Evolutionary conservation across 495 filamentous ascomycete genomes (phyloP), one percentile per base, ranked within the genome.

Genomic region (Sporormia fimetaria): DNA sequence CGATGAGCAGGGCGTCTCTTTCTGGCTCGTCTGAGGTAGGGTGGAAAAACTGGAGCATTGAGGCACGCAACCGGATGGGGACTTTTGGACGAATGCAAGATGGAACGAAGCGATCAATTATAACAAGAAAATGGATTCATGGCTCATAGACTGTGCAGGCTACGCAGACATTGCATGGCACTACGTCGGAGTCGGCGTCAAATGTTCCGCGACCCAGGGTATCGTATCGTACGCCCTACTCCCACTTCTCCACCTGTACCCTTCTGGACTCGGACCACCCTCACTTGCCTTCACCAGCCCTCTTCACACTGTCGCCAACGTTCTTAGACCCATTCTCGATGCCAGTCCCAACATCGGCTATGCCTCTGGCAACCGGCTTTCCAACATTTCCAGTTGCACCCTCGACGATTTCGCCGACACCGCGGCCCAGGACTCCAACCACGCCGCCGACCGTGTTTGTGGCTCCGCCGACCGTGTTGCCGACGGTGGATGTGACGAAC

Each of bases 401-500:
- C 12, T 60, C 76, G 43, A 83, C 1, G 5, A 73, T 64, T 61
- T 79, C 65, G 4, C 76, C 78, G 2, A 82, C 12, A 0, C 77
- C 76, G 10, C 79, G 69, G 5, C 73, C 70, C 1, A 74, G 75
- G 3, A 78, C 78, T 27, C 80, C 80, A 1, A 80, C 68, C 0
- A 85, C 68, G 24, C 74, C 75, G 20, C 81, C 81, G 5, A 76
- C 72, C 1, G 80, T 84, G 42, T 77, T 75, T 2, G 76, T 70
- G 17, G 56, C 15, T 20, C 56, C 71, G 25, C 67, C 67, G 21
- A 68, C 68, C 0, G 65, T 68, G 56, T 73, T 73, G 36, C 59
- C 59, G 18, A 58, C 39, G 15, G 57, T 62, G 2, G 55, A 58
- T 4, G 59, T 62, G 16, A 62, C 59, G 53, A 54, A 56, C 15